Evolutionary conservation across 2,329 filamentous ascomycete genomes (phyloP), one percentile per base, ranked within the genome.

Genomic region (Diplodia corticola): DNA sequence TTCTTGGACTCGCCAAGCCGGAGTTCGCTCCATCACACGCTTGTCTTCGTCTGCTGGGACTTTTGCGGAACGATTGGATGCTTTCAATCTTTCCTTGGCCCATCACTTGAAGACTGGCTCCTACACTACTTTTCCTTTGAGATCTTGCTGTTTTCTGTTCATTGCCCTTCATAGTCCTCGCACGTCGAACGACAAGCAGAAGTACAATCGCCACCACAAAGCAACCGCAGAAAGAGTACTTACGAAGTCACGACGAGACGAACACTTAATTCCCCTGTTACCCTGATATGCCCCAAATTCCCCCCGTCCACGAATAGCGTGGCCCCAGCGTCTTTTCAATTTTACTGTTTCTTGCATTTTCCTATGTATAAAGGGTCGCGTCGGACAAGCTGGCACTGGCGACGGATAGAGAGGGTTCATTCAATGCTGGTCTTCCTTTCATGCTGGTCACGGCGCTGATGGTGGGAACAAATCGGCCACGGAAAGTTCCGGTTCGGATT

Each of bases 161-260:
- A 12, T 59, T 59, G 35, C 22, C 37, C 22, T 46, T 26, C 37
- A 20, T 33, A 22, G 26, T 59, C 44, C 54, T 46, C 54, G 24
- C 24, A 20, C 50, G 54, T 59, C 54, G 54, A 59, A 40, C 37
- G 54, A 59, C 54, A 59, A 44, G 53, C 35, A 40, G 53, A 46
- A 59, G 54, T 59, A 59, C 37, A 59, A 59, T 59, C 53, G 37
- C 26, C 54, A 48, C 54, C 12, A 59, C 54, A 59, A 28, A 59
- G 37, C 54, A 59, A 26, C 37, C 37, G 46, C 33, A 59, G 54
- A 46, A 46, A 59, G 37, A 59, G 54, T 59, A 46, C 54, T 63
- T 40, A 63, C 37, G 59, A 63, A 35, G 59, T 50, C 59, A 63
- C 59, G 59, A 63, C 44, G 59, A 63, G 30, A 63, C 44, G 59